Percentiles rank a stretch among this genome's conserved stretches.
Evolutionary conservation across 257 asterid genomes (phyloP).

Genomic region (Cinchona pubescens): DNA sequence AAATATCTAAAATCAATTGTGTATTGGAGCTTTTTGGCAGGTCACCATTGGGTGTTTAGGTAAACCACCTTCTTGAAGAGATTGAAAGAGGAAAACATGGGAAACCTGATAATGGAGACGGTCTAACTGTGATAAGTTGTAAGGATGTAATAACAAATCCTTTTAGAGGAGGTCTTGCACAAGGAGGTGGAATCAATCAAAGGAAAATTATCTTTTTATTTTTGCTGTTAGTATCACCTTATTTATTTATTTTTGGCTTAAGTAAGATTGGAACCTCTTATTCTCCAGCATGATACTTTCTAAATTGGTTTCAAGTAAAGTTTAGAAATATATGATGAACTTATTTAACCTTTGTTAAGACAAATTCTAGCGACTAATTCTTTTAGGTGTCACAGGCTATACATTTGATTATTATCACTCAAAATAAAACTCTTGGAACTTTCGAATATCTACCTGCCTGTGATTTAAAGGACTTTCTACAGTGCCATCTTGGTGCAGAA

Average conservation of each 20-base stretch:
- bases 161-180: background rate
- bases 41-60: background rate
- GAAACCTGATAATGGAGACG: background rate
- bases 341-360: background rate
- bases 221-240: background rate
- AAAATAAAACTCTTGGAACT: background rate
- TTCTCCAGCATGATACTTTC: background rate
- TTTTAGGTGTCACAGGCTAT: background rate
- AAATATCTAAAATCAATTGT: background rate
- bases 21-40: background rate
- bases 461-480: background rate
- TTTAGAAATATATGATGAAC: background rate
- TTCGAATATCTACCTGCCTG: background rate
- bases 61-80: slow-evolving; percentile 3
- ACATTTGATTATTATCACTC: background rate
- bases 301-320: background rate
- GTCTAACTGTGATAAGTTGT: background rate
- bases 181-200: background rate
- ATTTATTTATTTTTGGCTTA: background rate
- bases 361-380: background rate
- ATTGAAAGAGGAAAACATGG: background rate
- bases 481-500: background rate
- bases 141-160: background rate
- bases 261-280: background rate
- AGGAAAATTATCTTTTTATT: background rate